Conservation (phyloP, 2,329 filamentous ascomycete species). For the Arthrinium puccinioides region DNA sequence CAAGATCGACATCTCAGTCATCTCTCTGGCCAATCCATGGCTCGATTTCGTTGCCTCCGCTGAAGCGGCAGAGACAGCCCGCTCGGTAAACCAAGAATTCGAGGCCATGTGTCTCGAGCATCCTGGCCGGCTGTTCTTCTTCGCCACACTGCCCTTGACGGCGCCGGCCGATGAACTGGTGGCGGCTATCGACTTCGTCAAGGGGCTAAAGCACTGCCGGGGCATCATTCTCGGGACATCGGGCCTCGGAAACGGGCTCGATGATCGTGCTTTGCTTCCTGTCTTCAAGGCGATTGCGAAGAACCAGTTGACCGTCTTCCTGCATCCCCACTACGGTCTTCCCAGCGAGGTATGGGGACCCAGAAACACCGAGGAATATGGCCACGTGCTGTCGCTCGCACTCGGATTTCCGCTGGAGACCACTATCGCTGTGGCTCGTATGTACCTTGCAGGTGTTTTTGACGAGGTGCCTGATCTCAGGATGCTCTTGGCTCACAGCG, state of each 20-base stretch:
- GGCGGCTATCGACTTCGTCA: conserved; percentile 56
- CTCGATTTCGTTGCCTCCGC: conserved; percentile 67
- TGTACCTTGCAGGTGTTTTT: conserved; percentile 83
- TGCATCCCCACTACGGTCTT: conserved; percentile 89
- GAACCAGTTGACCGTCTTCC: conserved; percentile 61
- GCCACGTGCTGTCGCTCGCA: conserved; percentile 79
- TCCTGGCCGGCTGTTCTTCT: conserved; percentile 69
- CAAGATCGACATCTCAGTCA: conserved; percentile 72
- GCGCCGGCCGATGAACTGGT: conserved; percentile 56
- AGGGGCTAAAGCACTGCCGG: conserved; percentile 57
- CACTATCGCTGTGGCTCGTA: conserved; percentile 79
- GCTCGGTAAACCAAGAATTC: conserved; percentile 70
- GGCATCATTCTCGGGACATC: conserved; percentile 87
- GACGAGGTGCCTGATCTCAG: conserved; percentile 63
- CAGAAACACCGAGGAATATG: conserved; percentile 60
- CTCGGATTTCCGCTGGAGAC: conserved; percentile 90
- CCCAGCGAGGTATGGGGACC: conserved; percentile 75
- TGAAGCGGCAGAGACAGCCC: conserved; percentile 57
- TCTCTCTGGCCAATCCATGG: conserved; percentile 91
- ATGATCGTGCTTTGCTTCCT: conserved; percentile 66
- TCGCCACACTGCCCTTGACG: conserved; percentile 73
- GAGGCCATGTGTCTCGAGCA: conserved; percentile 61
- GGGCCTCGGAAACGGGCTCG: conserved; percentile 71
- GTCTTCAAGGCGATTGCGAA: conserved; percentile 65
- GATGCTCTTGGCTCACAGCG: conserved; percentile 80